phyloP scores from a whole-genome alignment of 1,139 yeast species.

The Geotrichum europaeum region DNA sequence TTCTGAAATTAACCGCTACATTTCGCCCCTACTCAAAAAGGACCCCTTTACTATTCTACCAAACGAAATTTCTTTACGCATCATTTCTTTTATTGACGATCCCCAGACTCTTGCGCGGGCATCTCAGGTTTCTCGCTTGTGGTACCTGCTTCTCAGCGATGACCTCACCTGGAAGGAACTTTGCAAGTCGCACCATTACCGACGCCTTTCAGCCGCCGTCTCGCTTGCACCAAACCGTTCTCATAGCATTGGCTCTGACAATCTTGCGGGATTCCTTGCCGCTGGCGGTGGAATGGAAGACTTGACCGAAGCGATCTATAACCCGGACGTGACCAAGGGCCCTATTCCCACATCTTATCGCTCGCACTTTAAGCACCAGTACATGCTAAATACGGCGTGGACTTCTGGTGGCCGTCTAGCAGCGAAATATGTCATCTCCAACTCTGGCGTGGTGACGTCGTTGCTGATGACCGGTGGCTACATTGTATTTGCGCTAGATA shows the following conservation, averaged over 20 bases:
- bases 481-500: conserved; percentile 40
- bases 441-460: conserved; percentile 38
- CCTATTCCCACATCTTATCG: conserved; percentile 37
- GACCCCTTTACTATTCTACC: conserved; percentile 86
- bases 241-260: conserved; percentile 11
- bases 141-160: conserved; percentile 39
- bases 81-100: conserved; percentile 72
- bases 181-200: conserved; percentile 37
- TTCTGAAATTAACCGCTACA: conserved; percentile 68
- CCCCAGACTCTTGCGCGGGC: conserved; percentile 40
- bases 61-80: conserved; percentile 72
- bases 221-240: conserved; percentile 11
- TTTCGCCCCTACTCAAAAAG: conserved; percentile 67
- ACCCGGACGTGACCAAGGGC: conserved; percentile 33
- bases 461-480: conserved; percentile 36
- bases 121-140: conserved; percentile 40
- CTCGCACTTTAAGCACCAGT: conserved; percentile 40
- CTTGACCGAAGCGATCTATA: conserved; percentile 32
- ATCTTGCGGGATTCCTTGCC: background rate
- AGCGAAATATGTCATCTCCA: conserved; percentile 36
- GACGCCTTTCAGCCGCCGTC: conserved; percentile 37
- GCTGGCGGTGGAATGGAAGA: conserved; percentile 21
- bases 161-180: conserved; percentile 41
- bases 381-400: conserved; percentile 40
- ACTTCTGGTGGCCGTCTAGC: conserved; percentile 39